Conservation (phyloP, 2,329 filamentous ascomycete genomes). For the Chaetomium sp. region DNA sequence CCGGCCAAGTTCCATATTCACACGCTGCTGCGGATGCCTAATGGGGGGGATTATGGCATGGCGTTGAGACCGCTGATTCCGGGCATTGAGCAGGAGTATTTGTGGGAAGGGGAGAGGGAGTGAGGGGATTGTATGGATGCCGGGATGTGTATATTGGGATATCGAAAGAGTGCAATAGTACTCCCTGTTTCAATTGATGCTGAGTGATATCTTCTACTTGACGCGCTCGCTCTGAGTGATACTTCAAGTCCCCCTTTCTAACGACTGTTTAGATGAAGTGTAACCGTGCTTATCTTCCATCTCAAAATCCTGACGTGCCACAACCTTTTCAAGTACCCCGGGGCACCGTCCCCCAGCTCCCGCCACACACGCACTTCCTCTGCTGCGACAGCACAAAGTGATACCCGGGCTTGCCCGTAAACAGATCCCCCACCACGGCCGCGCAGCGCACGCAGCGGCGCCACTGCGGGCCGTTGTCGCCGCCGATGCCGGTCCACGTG, state of each 20-base stretch:
- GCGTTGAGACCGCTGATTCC: constrained; percentile 47
- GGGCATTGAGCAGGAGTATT: constrained; percentile 43
- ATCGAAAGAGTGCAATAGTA: not conserved
- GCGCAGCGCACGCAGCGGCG: constrained; percentile 62
- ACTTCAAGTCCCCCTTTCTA: not conserved
- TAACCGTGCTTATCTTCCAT: not conserved
- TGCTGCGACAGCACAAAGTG: constrained; percentile 58
- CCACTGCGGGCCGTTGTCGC: constrained; percentile 39
- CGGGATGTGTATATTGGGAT: not conserved
- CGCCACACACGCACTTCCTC: constrained; percentile 58
- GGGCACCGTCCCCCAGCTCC: constrained; percentile 53
- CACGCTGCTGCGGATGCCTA: constrained; percentile 71
- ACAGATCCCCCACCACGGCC: constrained; percentile 65
- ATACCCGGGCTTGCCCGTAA: constrained; percentile 51
- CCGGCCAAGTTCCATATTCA: constrained; percentile 81
- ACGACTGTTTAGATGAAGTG: not conserved
- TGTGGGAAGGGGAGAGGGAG: constrained; percentile 44
- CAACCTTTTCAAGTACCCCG: constrained; percentile 21
- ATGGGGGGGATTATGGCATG: constrained; percentile 74
- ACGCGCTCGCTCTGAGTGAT: not conserved
- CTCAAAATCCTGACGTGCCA: not conserved
- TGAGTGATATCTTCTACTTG: not conserved
- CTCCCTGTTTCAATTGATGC: not conserved
- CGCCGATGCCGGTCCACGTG: constrained; percentile 1
- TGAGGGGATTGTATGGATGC: not conserved